Conservation (phyloP, 352 stramenopile genomes). For the Pythium apleroticum region DNA sequence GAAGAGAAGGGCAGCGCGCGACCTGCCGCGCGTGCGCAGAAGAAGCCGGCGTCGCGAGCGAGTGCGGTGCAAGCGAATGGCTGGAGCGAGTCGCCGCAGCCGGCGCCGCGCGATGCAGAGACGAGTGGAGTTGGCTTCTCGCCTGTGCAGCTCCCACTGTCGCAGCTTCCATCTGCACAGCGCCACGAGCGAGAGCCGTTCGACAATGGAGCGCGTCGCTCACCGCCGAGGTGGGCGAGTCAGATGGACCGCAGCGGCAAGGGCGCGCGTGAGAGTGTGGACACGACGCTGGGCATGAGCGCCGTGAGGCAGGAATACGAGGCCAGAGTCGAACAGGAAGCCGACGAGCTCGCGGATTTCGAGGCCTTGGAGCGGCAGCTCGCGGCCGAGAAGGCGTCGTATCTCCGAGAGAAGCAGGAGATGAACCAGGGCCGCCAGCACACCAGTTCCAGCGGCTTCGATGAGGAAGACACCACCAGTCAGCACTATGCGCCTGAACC, state of each 20-base stretch:
- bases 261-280: constrained; percentile 37
- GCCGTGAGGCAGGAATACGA: constrained; percentile 56
- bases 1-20: neutral
- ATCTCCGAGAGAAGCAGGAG: constrained; percentile 41
- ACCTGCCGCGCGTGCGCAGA: neutral
- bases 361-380: constrained; percentile 73
- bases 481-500: neutral
- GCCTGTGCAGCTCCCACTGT: constrained; percentile 9
- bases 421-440: neutral
- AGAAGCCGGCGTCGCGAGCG: neutral
- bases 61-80: neutral
- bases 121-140: constrained; percentile 13
- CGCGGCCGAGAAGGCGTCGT: constrained; percentile 58
- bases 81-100: constrained; percentile 6
- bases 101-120: neutral
- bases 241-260: neutral
- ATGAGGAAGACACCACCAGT: constrained; percentile 6
- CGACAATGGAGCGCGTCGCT: constrained; percentile 3
- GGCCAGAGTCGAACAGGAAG: constrained; percentile 51
- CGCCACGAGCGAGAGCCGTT: neutral
- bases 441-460: constrained; percentile 13
- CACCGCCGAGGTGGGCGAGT: constrained; percentile 17
- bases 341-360: constrained; percentile 76
- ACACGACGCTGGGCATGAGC: constrained; percentile 63
- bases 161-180: neutral